These are phyloP conservation scores for Calonectria fujianensis DNA, from an alignment of 2,329 filamentous ascomycete species.

Conservation along the genomic window DNA sequence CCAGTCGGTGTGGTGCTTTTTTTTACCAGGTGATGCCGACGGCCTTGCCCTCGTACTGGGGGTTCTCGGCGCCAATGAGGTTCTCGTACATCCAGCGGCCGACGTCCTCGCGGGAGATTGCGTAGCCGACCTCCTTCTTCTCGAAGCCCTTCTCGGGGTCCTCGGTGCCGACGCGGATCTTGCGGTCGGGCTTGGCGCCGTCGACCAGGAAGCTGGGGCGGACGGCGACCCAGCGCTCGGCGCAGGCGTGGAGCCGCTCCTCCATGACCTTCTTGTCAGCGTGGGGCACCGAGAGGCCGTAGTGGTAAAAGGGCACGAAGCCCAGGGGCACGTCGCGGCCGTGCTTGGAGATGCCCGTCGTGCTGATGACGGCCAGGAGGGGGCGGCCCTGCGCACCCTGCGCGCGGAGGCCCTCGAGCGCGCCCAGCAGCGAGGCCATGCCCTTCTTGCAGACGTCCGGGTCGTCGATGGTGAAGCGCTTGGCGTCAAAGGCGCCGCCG, in stretches of 20 bases:
- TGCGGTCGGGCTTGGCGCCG: slow-evolving; percentile 47
- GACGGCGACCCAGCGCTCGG: slow-evolving; percentile 60
- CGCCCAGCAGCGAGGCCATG: slow-evolving; percentile 59
- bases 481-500: slow-evolving; percentile 57
- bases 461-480: slow-evolving; percentile 58
- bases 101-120: slow-evolving; percentile 64
- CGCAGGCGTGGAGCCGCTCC: slow-evolving; percentile 48
- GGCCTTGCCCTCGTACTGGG: slow-evolving; percentile 55
- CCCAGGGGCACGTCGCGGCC: slow-evolving; percentile 60
- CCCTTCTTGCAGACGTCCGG: slow-evolving; percentile 64
- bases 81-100: slow-evolving; percentile 65
- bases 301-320: slow-evolving; percentile 65
- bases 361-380: slow-evolving; percentile 61
- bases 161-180: slow-evolving; percentile 58
- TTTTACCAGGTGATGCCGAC: slow-evolving; percentile 56
- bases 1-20: neutral
- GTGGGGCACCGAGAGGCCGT: slow-evolving; percentile 64
- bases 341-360: slow-evolving; percentile 63
- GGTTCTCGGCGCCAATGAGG: slow-evolving; percentile 51
- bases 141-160: slow-evolving; percentile 58
- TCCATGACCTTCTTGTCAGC: slow-evolving; percentile 70
- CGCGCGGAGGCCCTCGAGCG: slow-evolving; percentile 54
- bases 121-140: slow-evolving; percentile 63
- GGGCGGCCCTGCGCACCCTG: slow-evolving; percentile 55
- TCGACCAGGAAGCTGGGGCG: slow-evolving; percentile 61